Conservation (phyloP, 1,139 yeast species). For the Hyphopichia burtonii region DNA sequence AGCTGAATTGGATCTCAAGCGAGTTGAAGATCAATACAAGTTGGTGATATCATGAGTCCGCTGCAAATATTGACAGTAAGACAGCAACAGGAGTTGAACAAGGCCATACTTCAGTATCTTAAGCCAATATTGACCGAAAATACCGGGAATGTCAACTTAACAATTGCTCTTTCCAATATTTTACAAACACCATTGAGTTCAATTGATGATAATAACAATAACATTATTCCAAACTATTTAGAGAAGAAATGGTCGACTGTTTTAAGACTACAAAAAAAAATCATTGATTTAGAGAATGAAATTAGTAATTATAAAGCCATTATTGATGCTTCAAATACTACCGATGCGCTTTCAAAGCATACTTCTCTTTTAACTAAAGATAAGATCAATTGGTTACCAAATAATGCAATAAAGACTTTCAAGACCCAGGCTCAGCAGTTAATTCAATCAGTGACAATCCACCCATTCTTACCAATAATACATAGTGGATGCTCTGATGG, state of each 20-base stretch:
- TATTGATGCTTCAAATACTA: constrained; percentile 32
- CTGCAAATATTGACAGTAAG: constrained; percentile 41
- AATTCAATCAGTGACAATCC: constrained; percentile 65
- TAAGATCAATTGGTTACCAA: constrained; percentile 71
- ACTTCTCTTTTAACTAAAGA: constrained; percentile 18
- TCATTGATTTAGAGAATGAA: constrained; percentile 57
- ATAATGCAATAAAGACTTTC: constrained; percentile 47
- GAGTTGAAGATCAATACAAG: too few species aligned
- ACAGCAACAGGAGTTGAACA: constrained; percentile 55
- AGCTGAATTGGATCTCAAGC: too few species aligned
- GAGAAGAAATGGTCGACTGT: constrained; percentile 93
- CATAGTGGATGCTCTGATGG: constrained; percentile 78
- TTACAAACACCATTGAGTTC: constrained; percentile 13
- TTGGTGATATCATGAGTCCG: constrained; percentile 3
- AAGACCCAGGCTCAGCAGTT: constrained; percentile 56
- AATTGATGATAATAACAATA: constrained; percentile 11
- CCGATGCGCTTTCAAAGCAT: constrained; percentile 3
- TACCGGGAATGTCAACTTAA: constrained; percentile 9
- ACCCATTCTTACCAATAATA: constrained; percentile 67
- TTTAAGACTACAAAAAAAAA: constrained; percentile 71
- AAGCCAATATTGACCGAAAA: constrained; percentile 28
- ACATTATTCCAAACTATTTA: constrained; percentile 49
- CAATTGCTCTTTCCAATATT: constrained; percentile 11
- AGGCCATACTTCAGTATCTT: constrained; percentile 56
- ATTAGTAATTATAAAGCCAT: constrained; percentile 40